Evolutionary conservation across 371 early-diverging fungal species (phyloP).

Genomic region (Catenaria anguillulae): DNA sequence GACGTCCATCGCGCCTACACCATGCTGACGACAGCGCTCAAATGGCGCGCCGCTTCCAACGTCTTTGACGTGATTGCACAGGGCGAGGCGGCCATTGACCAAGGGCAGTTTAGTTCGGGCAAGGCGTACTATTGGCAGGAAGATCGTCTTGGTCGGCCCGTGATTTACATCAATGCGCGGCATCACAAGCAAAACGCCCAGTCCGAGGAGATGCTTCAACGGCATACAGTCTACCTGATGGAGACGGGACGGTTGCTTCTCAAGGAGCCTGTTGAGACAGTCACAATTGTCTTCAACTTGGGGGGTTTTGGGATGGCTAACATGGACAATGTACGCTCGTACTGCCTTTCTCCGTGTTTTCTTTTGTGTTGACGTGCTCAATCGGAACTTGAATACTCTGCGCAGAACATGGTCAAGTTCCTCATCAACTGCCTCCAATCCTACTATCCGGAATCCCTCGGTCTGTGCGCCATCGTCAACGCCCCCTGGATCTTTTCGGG

Average conservation of each 20-base stretch:
- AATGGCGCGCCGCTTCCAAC: conserved; percentile 45
- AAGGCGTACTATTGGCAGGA: conserved; percentile 28
- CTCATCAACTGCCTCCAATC: conserved; percentile 62
- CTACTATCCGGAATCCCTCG: conserved; percentile 81
- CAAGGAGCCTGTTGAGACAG: conserved; percentile 48
- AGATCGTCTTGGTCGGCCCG: conserved; percentile 30
- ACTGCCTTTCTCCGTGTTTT: conserved; percentile 12
- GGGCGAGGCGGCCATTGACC: conserved; percentile 35
- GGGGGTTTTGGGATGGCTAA: conserved; percentile 59
- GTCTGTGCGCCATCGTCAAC: conserved; percentile 55
- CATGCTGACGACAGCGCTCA: conserved; percentile 44
- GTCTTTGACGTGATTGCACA: conserved; percentile 35
- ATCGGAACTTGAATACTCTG: too few species aligned
- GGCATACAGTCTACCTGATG: conserved; percentile 59
- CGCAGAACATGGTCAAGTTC: conserved; percentile 52
- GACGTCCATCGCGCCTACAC: conserved; percentile 42
- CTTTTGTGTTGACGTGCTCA: too few species aligned
- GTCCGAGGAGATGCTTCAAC: conserved; percentile 35
- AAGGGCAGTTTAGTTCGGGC: conserved; percentile 25
- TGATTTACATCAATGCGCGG: conserved; percentile 33
- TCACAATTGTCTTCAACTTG: conserved; percentile 70
- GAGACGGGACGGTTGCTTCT: conserved; percentile 65
- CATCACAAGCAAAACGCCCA: conserved; percentile 42
- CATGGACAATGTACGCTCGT: too few species aligned
- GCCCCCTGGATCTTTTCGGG: conserved; percentile 80